A percentile compares a stretch with the other conserved stretches of the same genome.
These are phyloP conservation scores for Podospora australis DNA, from an alignment of 495 filamentous ascomycete species.

Conservation along the genomic window DNA sequence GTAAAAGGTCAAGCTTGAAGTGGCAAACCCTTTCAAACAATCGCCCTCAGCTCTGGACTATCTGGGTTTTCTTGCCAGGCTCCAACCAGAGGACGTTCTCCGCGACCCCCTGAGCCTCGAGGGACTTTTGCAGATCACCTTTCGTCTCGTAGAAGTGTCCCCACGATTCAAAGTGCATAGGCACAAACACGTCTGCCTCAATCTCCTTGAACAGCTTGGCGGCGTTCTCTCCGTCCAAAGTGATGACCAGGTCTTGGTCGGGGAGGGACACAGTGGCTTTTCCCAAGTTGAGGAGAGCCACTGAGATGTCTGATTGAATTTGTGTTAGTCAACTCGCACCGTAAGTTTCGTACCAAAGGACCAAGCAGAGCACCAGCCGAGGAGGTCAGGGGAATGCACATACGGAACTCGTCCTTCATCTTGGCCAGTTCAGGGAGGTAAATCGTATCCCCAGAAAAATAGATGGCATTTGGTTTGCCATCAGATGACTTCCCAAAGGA, in stretches of 20 bases:
- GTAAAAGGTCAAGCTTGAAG: too few species aligned
- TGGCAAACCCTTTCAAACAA: too few species aligned
- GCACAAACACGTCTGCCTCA: slow-evolving; percentile 43
- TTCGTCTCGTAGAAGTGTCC: slow-evolving; percentile 38
- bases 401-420: slow-evolving; percentile 26
- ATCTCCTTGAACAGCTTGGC: slow-evolving; percentile 35
- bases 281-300: slow-evolving; percentile 36
- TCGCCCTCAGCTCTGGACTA: too few species aligned
- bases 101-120: slow-evolving; percentile 51
- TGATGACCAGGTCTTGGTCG: slow-evolving; percentile 36
- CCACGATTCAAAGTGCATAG: slow-evolving; percentile 51
- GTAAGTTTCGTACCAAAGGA: too few species aligned
- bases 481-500: slow-evolving; percentile 37
- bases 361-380: too few species aligned
- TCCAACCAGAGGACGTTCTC: slow-evolving; percentile 43
- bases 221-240: slow-evolving; percentile 45
- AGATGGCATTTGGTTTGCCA: slow-evolving; percentile 46
- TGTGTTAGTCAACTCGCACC: too few species aligned
- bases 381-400: not conserved
- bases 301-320: slow-evolving; percentile 18
- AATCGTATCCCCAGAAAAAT: slow-evolving; percentile 51
- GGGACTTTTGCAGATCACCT: slow-evolving; percentile 39
- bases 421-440: slow-evolving; percentile 40
- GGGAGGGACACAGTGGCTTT: slow-evolving; percentile 24
- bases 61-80: slow-evolving; percentile 20